Base-by-base conservation (phyloP, 1,139 yeast genomes). In the Debaryomyces psychrophilus region DNA sequence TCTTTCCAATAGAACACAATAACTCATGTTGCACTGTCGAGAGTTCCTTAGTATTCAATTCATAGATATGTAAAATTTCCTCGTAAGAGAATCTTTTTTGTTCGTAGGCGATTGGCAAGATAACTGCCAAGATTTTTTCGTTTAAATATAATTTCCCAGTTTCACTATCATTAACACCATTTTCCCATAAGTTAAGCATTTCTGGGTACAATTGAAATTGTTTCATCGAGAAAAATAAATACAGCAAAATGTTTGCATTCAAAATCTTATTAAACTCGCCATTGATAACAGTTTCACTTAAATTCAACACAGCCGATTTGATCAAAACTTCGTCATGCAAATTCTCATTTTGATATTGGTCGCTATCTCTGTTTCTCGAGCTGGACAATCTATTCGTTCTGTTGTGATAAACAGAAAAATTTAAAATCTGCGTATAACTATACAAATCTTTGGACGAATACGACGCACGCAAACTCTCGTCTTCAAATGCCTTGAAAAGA, bases 101-200 rank as follows among this genome's bases (percentile, higher is more conserved):
- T 49, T 81, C 82, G 53, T 76, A 83, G 52, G 90, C 77, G 36
- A 86, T 75, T 27, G 90, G 90, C 58, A 89, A 74, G 31, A 87
- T 79, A 8, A 85, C 81, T 26, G 95, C 89, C 53, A 87, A 81
- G 14, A 87, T 87, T 50, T 72, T 71, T 51, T 83, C 87, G 57
- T 73, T 73, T 64, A 64, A 70, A 56, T 63, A 74, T 27, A 66
- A 47, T 15, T 56, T 48, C 22, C 70, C 69, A 20, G 54, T 55
- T n/a, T 61, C 59, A 2, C 54, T 54, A 50, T 68, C 68, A 50
- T 65, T 68, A 40, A 74, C 73, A 5, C 79, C 79, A 22, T 57
- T 54, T 57, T 75, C 80, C 80, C 80, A 75, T 45, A 69, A 58
- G 47, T 62, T 65, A 39, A 73, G 58, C 57, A 70, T 61, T 51